Base-by-base conservation (phyloP, 2,329 filamentous ascomycete species). In the Cercospora sp. region DNA sequence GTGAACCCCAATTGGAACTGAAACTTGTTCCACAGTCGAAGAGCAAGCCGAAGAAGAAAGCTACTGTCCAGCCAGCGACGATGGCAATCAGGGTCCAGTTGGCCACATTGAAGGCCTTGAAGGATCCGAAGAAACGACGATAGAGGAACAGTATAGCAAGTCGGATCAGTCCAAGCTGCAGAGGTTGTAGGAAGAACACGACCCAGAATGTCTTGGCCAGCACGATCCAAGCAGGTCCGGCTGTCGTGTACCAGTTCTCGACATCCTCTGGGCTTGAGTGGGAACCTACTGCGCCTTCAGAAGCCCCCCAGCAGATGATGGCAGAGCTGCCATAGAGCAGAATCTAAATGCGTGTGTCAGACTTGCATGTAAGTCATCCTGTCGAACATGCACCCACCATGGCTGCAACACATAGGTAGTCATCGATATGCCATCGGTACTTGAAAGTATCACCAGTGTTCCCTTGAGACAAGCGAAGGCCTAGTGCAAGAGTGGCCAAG, bases 171-270 rank as follows among this genome's bases (percentile, higher is more conserved):
- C 67, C 67, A 8, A 69, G 61, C 9, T 67, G 57, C 31, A 69
- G 33, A 23, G 67, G 67, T 33, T 69, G 67, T 13, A 64, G 28
- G 60, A 67, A 69, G 28, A 69, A 66, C 1, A 64, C 62, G 9
- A 69, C 67, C 64, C 65, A 69, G 16, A 69, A 66, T 12, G 66
- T 65, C 36, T 69, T 69, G 12, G 64, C 67, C 42, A 69, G 33
- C 16, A 64, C 62, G 12, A 69, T 62, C 67, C 67, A 69, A 28
- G 36, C 60, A 16, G 64, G 67, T 20, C 60, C 65, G 12, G 65
- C 67, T 12, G 67, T 64, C 16, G 57, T 69, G 39, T 60, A 67
- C 64, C 67, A 69, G 45, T 66, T 67, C 28, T 69, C 64, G n/a
- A 61, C 67, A 5, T 69, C 64, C 36, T 57, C 67, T 12, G 67